Evolutionary conservation across 805 yeast genomes (phyloP), one percentile per base, ranked within the genome.

Genomic region (Dipodascopsis uninucleata): DNA sequence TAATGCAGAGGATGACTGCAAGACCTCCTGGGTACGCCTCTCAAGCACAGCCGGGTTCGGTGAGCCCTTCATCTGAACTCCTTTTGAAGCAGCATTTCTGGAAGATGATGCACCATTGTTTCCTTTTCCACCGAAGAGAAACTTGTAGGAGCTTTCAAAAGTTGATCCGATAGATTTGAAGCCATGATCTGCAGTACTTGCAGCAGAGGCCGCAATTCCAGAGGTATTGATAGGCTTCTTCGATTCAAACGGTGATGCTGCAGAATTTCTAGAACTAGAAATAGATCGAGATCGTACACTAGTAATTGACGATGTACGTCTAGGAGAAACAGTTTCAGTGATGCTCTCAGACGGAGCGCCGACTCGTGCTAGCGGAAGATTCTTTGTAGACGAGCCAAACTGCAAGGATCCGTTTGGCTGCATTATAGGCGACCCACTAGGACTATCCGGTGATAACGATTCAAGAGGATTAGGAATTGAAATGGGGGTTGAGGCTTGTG

Each of bases 141-240:
- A 63, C 33, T 60, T 52, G 47, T 63, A 64, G 3, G 66, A 58
- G 40, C 42, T 60, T n/a, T 62, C 65, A 16, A 66, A 57, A 4
- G 69, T 62, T 2, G 61, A 57, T 18, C 66, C 63, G 18, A 63
- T 37, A 14, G 66, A 57, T 41, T 60, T 60, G 21, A 64, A 39
- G 25, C 62, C 57, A 26, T 58, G 57, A 36, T 60, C 61, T 5
- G 60, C 58, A 5, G 59, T 49, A 25, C 39, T 53, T 23, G 39
- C 58, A 29, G 62, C 57, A 21, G 51, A 29, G 18, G 57, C 42
- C 4, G 67, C 66, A 10, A 58, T 38, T 26, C 58, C 62, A n/a
- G 63, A 47, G 10, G 61, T 45, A 26, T 24, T 49, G 35, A 38
- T n/a, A n/a, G n/a, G n/a, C n/a, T n/a, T n/a, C n/a, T n/a, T n/a